phyloP scores from a whole-genome alignment of 257 asterid genomes.

The Solanum pinnatisectum region DNA sequence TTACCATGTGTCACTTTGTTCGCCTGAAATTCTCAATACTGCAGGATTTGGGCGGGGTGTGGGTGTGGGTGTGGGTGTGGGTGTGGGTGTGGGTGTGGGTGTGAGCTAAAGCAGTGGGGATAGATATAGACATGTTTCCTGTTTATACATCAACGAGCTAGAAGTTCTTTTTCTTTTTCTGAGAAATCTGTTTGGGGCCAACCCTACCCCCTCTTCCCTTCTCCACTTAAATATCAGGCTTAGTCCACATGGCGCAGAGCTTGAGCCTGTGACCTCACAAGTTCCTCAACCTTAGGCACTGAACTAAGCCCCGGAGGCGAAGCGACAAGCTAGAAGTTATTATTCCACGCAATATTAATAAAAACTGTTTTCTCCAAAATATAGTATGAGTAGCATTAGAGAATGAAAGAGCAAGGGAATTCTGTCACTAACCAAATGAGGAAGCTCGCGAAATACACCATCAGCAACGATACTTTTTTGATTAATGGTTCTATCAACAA shows the following conservation, averaged over 20 bases:
- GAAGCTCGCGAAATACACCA: slow-evolving; percentile 24
- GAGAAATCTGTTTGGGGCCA: not conserved
- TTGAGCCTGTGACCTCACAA: not conserved
- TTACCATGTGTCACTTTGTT: not conserved
- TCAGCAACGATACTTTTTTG: slow-evolving; percentile 16
- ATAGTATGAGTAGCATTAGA: not conserved
- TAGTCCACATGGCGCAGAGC: not conserved
- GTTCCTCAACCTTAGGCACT: not conserved
- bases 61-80: not conserved
- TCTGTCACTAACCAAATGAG: slow-evolving; percentile 52
- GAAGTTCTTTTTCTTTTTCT: not conserved
- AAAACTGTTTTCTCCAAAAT: not conserved
- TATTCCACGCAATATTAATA: not conserved
- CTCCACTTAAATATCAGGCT: not conserved
- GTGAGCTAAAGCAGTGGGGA: not conserved
- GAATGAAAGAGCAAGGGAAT: slow-evolving; percentile 1
- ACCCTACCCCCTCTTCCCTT: not conserved
- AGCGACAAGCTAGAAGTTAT: not conserved
- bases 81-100: not conserved
- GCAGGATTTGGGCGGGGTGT: not conserved
- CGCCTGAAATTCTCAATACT: not conserved
- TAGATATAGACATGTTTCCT: not conserved
- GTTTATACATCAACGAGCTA: not conserved
- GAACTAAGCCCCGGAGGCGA: not conserved
- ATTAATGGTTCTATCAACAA: slow-evolving; percentile 58